Base-by-base conservation (phyloP, 352 stramenopile genomes). In the Pythium brachiatum region DNA sequence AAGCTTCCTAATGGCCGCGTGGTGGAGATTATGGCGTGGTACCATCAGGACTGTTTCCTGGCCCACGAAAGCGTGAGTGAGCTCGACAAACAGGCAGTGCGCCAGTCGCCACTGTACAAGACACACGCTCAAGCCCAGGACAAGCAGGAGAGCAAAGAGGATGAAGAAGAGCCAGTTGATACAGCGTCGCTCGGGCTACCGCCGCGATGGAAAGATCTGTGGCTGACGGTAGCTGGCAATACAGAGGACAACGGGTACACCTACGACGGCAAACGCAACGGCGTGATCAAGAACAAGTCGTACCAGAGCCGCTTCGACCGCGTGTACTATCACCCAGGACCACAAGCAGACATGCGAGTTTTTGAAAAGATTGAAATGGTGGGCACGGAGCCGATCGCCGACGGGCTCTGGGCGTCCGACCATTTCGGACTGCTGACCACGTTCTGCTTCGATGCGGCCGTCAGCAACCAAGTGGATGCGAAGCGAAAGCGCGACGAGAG, bases 161-260 rank as follows among this genome's bases (percentile, higher is more conserved):
- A 21, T 7, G 12, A 7, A 9, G 50, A 25, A 70, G 3, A 39
- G 18, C 5, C 36, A 47, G 54, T 67, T 56, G 70, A 68, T 32
- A 23, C 74, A 57, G 72, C 79, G 27, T 78, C 75, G 6, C 60
- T 78, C 6, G 83, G 81, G 0, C 57, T 93, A 12, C 83, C 81
- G 18, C 44, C 59, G 6, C 68, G 71, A 0, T 93, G 83, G 83
- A 87, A 70, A 18, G 83, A 93, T 44, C 73, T 90, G 4, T 93
- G 83, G 83, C 60, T 93, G 32, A 75, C 66, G 0, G 74, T 91
- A 12, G 57, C 62, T 8, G 81, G 79, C 21, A 89, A 91, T 38
- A 88, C 83, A 2, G 81, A 93, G 55, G 73, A 86, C 44, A 93
- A 93, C 20, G 83, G 83, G 0, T 82, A 74, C 64, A 93, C 83